Conservation (phyloP, 306 rosid species). For the Quercus ilex region DNA sequence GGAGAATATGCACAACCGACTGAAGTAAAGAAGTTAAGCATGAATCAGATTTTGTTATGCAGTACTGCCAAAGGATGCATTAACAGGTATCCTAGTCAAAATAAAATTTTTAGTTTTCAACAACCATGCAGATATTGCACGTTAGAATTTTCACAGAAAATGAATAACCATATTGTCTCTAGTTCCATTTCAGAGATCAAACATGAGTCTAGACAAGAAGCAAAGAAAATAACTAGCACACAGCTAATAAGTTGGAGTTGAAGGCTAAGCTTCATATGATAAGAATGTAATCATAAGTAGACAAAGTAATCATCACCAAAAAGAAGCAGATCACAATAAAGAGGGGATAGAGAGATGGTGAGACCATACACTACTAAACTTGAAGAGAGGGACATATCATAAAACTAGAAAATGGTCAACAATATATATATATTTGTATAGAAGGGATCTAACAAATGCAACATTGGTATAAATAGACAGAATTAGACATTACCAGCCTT, state of each 20-base stretch:
- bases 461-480: not conserved
- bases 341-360: not conserved
- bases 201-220: no score
- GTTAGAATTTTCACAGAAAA: no score
- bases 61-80: not conserved
- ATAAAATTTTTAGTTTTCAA: not conserved
- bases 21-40: not conserved
- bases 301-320: not conserved
- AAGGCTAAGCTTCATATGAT: not conserved
- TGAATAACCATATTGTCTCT: no score
- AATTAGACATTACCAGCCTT: constrained; percentile 78
- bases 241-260: not conserved
- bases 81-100: not conserved
- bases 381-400: not conserved
- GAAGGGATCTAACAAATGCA: constrained; percentile 21
- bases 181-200: no score
- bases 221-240: not conserved
- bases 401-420: no score
- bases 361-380: not conserved
- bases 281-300: not conserved
- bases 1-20: not conserved
- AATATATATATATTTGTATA: not conserved
- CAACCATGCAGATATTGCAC: no score
- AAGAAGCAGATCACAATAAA: not conserved
- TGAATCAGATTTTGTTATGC: not conserved